Evolutionary conservation across 768 basidiomycete species (phyloP).

Genomic region (Russula foetens): DNA sequence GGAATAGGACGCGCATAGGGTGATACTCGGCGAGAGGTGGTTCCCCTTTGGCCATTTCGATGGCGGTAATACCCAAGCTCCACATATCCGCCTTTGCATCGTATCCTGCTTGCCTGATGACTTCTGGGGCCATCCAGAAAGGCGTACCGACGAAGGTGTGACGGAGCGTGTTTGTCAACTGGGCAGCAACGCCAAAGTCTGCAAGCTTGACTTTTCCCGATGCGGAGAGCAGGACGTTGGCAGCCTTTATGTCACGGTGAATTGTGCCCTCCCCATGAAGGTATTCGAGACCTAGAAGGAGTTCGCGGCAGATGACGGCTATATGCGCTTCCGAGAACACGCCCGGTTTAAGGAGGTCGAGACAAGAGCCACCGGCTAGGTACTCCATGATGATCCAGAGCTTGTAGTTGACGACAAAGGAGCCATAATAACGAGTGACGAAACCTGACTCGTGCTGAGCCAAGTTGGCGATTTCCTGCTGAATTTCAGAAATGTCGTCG

Average conservation of each 20-base stretch:
- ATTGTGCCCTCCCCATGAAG: slow-evolving; percentile 95
- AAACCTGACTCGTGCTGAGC: slow-evolving; percentile 95
- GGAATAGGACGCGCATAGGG: slow-evolving; percentile 96
- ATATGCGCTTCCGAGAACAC: slow-evolving; percentile 90
- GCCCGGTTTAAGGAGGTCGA: slow-evolving; percentile 91
- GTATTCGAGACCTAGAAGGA: slow-evolving; percentile 89
- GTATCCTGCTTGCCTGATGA: slow-evolving; percentile 95
- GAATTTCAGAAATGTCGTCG: slow-evolving; percentile 98
- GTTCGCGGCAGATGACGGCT: slow-evolving; percentile 88
- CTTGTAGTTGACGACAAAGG: slow-evolving; percentile 94
- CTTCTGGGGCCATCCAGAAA: slow-evolving; percentile 99
- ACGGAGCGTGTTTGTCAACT: slow-evolving; percentile 86
- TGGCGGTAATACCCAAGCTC: slow-evolving; percentile 96
- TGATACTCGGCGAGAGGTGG: slow-evolving; percentile 96
- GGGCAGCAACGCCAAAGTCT: slow-evolving; percentile 97
- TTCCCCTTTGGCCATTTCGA: slow-evolving; percentile 97
- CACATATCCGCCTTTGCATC: slow-evolving; percentile 96
- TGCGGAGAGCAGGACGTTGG: slow-evolving; percentile 87
- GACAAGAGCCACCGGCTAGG: slow-evolving; percentile 95
- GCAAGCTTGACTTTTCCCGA: slow-evolving; percentile 94
- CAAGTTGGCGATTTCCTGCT: slow-evolving; percentile 95
- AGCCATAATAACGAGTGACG: slow-evolving; percentile 94
- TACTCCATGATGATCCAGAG: slow-evolving; percentile 99
- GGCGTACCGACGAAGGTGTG: slow-evolving; percentile 98
- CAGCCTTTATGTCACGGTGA: slow-evolving; percentile 98